phyloP scores from a whole-genome alignment of 176 grass and related monocot species.

The Rhynchospora tenuis region DNA sequence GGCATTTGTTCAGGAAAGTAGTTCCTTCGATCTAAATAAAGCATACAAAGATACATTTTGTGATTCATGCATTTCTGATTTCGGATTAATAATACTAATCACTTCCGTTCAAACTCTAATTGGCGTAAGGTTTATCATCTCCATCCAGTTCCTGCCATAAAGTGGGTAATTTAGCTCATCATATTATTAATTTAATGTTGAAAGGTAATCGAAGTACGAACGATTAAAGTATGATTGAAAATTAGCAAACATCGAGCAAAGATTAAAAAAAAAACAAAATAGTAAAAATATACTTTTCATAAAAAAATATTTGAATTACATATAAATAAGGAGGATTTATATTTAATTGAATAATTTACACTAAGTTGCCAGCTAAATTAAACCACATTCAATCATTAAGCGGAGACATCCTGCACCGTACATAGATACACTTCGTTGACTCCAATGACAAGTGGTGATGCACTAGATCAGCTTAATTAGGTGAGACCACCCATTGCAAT shows the following conservation, averaged over 20 bases:
- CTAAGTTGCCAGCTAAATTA: neutral
- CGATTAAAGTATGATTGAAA: neutral
- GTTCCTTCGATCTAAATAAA: conserved; percentile 4
- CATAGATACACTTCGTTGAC: neutral
- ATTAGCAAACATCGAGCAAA: neutral
- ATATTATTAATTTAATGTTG: neutral
- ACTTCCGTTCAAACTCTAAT: conserved; percentile 22
- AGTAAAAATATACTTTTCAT: neutral
- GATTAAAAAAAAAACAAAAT: neutral
- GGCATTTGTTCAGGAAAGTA: neutral
- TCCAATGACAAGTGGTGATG: neutral
- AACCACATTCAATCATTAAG: neutral
- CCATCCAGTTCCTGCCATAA: neutral
- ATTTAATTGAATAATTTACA: neutral
- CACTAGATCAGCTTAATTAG: neutral
- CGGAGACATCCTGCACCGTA: neutral
- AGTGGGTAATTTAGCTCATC: neutral
- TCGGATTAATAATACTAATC: neutral
- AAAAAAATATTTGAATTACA: neutral
- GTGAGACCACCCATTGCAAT: neutral
- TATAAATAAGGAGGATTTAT: neutral
- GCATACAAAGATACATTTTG: neutral
- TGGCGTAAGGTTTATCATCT: neutral
- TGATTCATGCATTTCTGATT: conserved; percentile 1
- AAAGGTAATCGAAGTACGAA: neutral